Conservation (phyloP, 495 filamentous ascomycete species). For the Daldinia childiae region DNA sequence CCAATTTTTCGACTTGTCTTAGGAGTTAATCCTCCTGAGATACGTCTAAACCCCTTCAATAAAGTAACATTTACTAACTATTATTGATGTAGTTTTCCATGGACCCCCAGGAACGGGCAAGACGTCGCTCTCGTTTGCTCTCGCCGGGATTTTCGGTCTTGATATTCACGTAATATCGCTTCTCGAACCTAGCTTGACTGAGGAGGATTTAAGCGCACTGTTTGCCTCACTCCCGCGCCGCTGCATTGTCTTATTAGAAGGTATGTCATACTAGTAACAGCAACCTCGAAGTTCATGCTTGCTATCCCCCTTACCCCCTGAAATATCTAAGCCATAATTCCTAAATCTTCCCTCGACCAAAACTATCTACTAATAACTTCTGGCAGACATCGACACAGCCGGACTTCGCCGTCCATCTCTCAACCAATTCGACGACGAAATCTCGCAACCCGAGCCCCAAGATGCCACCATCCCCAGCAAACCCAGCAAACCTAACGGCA, state of each 20-base stretch:
- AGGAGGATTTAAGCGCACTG: constrained; percentile 72
- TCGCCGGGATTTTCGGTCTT: constrained; percentile 74
- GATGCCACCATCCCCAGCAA: not conserved
- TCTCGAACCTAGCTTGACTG: constrained; percentile 68
- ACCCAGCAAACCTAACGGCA: not conserved
- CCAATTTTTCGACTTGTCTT: not conserved
- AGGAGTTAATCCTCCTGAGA: not conserved
- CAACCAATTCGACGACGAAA: constrained; percentile 19
- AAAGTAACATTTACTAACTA: not conserved
- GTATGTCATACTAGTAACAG: not conserved
- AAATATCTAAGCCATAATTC: not conserved
- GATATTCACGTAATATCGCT: constrained; percentile 74
- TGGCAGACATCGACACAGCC: constrained; percentile 72
- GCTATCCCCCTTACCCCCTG: not conserved
- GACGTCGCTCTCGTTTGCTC: constrained; percentile 68
- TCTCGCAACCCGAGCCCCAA: constrained; percentile 1
- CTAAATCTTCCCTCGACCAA: not conserved
- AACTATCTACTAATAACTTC: not conserved
- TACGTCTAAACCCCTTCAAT: not conserved
- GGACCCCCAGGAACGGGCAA: constrained; percentile 77
- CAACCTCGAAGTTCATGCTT: not conserved
- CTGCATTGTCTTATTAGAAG: constrained; percentile 74
- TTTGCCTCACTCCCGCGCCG: constrained; percentile 71
- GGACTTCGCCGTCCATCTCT: constrained; percentile 62
- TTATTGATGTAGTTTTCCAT: constrained; percentile 58